Evolutionary conservation across 805 yeast species (phyloP).

Genomic region (Clavispora fructus): DNA sequence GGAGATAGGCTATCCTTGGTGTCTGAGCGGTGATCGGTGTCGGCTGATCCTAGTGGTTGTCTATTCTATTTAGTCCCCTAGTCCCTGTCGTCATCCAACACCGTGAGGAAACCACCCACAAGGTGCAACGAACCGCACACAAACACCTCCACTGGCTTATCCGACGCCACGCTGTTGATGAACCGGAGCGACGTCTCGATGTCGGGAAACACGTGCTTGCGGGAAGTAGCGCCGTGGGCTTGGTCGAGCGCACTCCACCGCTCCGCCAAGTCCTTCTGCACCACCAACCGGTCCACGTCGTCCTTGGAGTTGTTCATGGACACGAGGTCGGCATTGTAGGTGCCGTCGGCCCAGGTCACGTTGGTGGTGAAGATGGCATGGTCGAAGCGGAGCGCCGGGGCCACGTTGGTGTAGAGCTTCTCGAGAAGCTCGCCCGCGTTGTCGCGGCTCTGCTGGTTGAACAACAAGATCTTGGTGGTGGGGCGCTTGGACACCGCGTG

Average conservation of each 20-base stretch:
- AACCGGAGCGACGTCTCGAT: constrained; percentile 68
- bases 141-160: constrained; percentile 56
- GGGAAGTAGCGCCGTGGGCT: constrained; percentile 21
- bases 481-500: constrained; percentile 8
- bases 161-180: constrained; percentile 41
- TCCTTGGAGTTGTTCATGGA: constrained; percentile 80
- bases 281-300: constrained; percentile 70
- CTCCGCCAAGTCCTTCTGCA: constrained; percentile 70
- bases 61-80: constrained; percentile 4
- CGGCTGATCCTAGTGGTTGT: too few relatives aligned
- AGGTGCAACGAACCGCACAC: constrained; percentile 92
- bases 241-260: constrained; percentile 58
- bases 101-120: constrained; percentile 90
- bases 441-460: constrained; percentile 94
- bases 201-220: constrained; percentile 56
- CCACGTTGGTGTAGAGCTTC: constrained; percentile 40
- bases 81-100: constrained; percentile 51
- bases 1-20: too few relatives aligned
- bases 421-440: constrained; percentile 57
- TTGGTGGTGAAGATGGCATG: constrained; percentile 85
- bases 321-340: constrained; percentile 74
- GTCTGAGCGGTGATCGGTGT: too few relatives aligned
- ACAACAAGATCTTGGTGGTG: constrained; percentile 53
- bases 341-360: constrained; percentile 83
- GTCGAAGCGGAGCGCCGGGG: constrained; percentile 50